Evolutionary conservation across 106 monocot genomes (phyloP).

Genomic region (Allium cepa): DNA sequence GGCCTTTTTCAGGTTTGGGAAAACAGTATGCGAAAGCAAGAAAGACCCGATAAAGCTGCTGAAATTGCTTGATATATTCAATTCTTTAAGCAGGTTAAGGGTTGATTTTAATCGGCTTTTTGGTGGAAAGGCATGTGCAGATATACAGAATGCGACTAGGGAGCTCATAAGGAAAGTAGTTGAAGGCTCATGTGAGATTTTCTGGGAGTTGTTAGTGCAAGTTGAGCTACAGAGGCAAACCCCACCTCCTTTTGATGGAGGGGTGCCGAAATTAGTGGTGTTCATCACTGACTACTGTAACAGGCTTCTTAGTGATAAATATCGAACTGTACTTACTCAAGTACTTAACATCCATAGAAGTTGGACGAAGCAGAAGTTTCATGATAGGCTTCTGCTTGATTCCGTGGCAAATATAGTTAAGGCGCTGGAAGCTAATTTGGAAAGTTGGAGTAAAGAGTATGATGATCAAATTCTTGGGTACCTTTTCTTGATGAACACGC

Average conservation of each 20-base stretch:
- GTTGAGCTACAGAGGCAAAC: constrained; percentile 70
- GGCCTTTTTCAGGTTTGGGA: constrained; percentile 64
- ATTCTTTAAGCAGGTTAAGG: constrained; percentile 61
- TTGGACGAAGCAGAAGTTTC: constrained; percentile 72
- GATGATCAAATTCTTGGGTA: constrained; percentile 36
- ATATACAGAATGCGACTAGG: constrained; percentile 72
- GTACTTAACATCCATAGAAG: constrained; percentile 62
- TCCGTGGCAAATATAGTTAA: constrained; percentile 57
- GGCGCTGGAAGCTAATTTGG: constrained; percentile 74
- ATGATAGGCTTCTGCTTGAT: constrained; percentile 47
- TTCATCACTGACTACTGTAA: constrained; percentile 83
- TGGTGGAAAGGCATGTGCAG: constrained; percentile 56
- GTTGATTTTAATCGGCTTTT: constrained; percentile 82
- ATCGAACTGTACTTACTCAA: constrained; percentile 53
- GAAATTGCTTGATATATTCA: constrained; percentile 77
- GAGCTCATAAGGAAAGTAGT: constrained; percentile 76
- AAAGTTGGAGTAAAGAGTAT: constrained; percentile 66
- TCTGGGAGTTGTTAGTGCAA: constrained; percentile 82
- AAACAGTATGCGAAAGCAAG: constrained; percentile 55
- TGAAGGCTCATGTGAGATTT: constrained; percentile 84
- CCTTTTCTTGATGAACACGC: constrained; percentile 47
- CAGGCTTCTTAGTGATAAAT: constrained; percentile 59
- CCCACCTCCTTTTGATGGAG: constrained; percentile 54
- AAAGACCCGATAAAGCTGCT: constrained; percentile 94
- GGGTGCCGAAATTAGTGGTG: constrained; percentile 63